A percentile compares a stretch with the other conserved stretches of the same genome.
These are phyloP conservation scores for Priceomyces haplophilus DNA, from an alignment of 805 yeast species.

Conservation along the genomic window DNA sequence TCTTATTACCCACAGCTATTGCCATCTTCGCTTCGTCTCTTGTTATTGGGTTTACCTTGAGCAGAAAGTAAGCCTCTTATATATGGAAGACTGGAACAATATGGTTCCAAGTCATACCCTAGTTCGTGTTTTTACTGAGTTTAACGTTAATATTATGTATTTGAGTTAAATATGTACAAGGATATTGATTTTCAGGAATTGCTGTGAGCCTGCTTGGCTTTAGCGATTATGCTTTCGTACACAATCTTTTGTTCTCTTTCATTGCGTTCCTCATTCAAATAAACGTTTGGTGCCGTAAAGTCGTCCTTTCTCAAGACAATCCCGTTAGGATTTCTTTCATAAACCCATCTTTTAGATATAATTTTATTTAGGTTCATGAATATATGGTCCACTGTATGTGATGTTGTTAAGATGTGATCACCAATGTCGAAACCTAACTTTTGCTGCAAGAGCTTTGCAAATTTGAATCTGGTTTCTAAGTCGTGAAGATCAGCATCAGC, in stretches of 20 bases:
- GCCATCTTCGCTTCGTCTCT: constrained; percentile 58
- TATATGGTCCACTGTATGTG: constrained; percentile 40
- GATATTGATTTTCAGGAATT: constrained; percentile 11
- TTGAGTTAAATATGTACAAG: constrained; percentile 5
- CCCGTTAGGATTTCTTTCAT: constrained; percentile 74
- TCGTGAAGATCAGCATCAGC: constrained; percentile 31
- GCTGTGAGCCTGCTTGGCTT: constrained; percentile 36
- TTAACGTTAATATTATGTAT: constrained; percentile 1
- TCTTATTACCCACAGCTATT: constrained; percentile 62
- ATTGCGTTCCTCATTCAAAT: constrained; percentile 49
- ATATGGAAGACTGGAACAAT: background rate
- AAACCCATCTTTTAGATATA: constrained; percentile 43
- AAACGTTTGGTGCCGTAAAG: constrained; percentile 57
- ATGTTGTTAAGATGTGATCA: constrained; percentile 46
- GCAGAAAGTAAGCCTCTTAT: constrained; percentile 35
- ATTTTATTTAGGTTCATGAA: constrained; percentile 34
- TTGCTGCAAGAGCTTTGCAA: constrained; percentile 47
- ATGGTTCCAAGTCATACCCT: background rate
- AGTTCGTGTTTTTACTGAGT: background rate
- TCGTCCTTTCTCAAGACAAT: constrained; percentile 56
- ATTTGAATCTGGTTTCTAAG: constrained; percentile 46
- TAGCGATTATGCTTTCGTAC: constrained; percentile 44
- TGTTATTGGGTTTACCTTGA: constrained; percentile 52
- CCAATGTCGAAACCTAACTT: constrained; percentile 51
- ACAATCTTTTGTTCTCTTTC: constrained; percentile 43